phyloP scores from a whole-genome alignment of 768 basidiomycete genomes.

The Mycena haematopus region DNA sequence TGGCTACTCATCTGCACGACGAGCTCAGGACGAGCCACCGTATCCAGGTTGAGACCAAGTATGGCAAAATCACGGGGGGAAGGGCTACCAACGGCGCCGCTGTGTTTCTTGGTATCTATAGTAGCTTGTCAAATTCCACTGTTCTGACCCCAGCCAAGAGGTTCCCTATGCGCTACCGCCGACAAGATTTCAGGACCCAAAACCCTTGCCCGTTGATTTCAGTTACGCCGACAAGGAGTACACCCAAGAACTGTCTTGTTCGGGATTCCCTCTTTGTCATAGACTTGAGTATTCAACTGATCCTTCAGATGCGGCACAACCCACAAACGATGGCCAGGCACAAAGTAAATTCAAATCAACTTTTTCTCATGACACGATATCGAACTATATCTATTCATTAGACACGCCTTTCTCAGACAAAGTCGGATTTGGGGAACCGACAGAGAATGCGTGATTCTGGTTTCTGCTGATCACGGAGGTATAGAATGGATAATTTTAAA shows the following conservation, averaged over 20 bases:
- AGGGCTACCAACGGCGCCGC: slow-evolving; percentile 65
- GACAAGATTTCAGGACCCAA: slow-evolving; percentile 66
- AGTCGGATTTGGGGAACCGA: slow-evolving; percentile 69
- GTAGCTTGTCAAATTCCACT: not conserved
- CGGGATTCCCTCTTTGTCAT: slow-evolving; percentile 33
- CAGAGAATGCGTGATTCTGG: slow-evolving; percentile 69
- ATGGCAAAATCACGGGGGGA: slow-evolving; percentile 63
- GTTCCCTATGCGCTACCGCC: slow-evolving; percentile 77
- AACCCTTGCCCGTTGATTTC: slow-evolving; percentile 58
- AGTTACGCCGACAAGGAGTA: slow-evolving; percentile 68
- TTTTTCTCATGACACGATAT: not conserved
- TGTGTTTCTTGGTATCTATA: slow-evolving; percentile 64
- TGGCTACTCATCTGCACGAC: slow-evolving; percentile 57
- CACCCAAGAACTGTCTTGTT: slow-evolving; percentile 62
- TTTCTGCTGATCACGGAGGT: not conserved
- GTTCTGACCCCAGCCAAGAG: slow-evolving; percentile 48
- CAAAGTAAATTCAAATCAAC: slow-evolving; percentile 41
- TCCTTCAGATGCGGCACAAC: slow-evolving; percentile 62
- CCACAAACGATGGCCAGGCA: slow-evolving; percentile 68
- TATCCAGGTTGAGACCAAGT: slow-evolving; percentile 58
- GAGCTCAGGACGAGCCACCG: slow-evolving; percentile 53
- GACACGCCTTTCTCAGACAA: slow-evolving; percentile 59
- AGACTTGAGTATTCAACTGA: slow-evolving; percentile 6
- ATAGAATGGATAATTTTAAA: not conserved
- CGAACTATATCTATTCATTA: slow-evolving; percentile 31